A percentile compares a stretch with the other conserved stretches of the same genome.
phyloP scores from a whole-genome alignment of 2,329 filamentous ascomycete species.

The Stachybotrys echinatus region DNA sequence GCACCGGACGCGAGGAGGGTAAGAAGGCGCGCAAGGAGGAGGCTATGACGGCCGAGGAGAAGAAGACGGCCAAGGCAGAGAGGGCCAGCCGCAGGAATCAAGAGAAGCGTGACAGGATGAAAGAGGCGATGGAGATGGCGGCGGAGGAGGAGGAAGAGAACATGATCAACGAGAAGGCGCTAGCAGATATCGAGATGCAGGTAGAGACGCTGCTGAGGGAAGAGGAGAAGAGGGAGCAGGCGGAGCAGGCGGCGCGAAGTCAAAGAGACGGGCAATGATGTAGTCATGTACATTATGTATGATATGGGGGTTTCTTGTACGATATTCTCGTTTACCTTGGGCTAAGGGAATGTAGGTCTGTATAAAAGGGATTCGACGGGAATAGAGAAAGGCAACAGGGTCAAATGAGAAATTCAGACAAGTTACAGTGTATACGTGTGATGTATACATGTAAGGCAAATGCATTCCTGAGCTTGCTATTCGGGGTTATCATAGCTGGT shows the following conservation, averaged over 20 bases:
- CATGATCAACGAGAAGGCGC: conserved; percentile 12
- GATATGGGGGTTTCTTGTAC: too few relatives aligned
- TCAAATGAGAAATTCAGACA: background rate
- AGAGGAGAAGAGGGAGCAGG: conserved; percentile 22
- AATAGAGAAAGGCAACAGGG: background rate
- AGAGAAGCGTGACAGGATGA: conserved; percentile 28
- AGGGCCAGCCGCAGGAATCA: conserved; percentile 31
- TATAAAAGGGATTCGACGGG: background rate
- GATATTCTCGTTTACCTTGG: too few relatives aligned
- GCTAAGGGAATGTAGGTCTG: too few relatives aligned
- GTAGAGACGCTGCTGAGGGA: conserved; percentile 21
- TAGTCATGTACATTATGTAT: background rate
- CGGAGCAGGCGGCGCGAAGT: background rate
- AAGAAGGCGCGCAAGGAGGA: conserved; percentile 39
- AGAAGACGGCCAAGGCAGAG: conserved; percentile 26
- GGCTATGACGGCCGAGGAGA: conserved; percentile 33
- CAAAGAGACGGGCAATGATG: background rate
- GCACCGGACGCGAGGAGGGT: conserved; percentile 41
- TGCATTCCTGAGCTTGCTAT: too few relatives aligned
- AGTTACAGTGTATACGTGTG: too few relatives aligned
- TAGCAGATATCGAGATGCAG: too few relatives aligned
- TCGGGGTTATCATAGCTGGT: background rate
- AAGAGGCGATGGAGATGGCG: conserved; percentile 3
- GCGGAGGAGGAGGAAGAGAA: conserved; percentile 23
- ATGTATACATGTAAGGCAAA: too few relatives aligned